Percentiles rank a stretch among this genome's conserved stretches.
phyloP scores from a whole-genome alignment of 306 rosid species.

The Cucumis hystrix region DNA sequence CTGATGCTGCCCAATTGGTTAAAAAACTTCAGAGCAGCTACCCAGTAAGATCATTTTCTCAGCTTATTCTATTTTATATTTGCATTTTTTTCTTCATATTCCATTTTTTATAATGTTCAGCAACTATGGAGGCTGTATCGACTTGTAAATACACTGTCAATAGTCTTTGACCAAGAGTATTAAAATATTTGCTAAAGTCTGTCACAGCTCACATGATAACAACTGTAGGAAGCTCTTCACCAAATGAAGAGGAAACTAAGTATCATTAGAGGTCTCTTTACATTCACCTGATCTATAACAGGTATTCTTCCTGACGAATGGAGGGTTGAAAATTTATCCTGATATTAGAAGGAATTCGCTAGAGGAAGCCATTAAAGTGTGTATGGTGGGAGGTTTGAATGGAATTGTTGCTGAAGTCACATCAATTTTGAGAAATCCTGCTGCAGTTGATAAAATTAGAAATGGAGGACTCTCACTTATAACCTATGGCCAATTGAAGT shows the following conservation, averaged over 20 bases:
- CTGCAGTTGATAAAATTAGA: slow-evolving; percentile 21
- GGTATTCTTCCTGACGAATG: slow-evolving; percentile 39
- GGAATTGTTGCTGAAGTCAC: slow-evolving; percentile 38
- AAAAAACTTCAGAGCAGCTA: slow-evolving; percentile 41
- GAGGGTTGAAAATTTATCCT: slow-evolving; percentile 16
- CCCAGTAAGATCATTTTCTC: slow-evolving; percentile 35
- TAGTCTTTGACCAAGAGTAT: neutral
- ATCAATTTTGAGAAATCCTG: slow-evolving; percentile 24
- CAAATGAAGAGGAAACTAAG: neutral
- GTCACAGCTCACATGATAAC: neutral
- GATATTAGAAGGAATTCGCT: slow-evolving; percentile 35
- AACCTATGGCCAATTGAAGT: slow-evolving; percentile 36
- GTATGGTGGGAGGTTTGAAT: slow-evolving; percentile 31
- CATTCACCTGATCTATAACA: slow-evolving; percentile 1
- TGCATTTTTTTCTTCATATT: neutral
- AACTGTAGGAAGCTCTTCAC: neutral
- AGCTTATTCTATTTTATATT: neutral
- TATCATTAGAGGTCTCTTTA: neutral
- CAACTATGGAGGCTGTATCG: neutral
- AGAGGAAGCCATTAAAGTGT: slow-evolving; percentile 34
- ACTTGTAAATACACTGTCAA: neutral
- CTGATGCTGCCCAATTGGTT: slow-evolving; percentile 56
- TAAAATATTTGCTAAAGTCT: neutral
- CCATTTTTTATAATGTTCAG: neutral
- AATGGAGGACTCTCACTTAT: slow-evolving; percentile 22